phyloP scores from a whole-genome alignment of 2,329 filamentous ascomycete genomes.

The Falciphora oryzae region DNA sequence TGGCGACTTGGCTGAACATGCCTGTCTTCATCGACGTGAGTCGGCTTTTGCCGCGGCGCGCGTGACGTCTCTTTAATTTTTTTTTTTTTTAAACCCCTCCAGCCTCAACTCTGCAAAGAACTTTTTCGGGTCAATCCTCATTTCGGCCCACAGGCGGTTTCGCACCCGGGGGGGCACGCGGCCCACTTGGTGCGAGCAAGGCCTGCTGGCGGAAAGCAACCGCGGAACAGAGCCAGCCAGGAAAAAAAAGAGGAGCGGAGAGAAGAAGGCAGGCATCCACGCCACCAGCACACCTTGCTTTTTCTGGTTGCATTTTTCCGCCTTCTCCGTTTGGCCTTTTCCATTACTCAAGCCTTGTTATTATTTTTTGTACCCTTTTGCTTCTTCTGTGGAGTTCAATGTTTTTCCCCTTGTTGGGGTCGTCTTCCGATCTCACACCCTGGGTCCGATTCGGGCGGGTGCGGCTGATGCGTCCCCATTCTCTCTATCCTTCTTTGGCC shows the following conservation, averaged over 20 bases:
- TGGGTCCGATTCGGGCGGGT: too few species aligned
- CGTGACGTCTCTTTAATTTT: neutral
- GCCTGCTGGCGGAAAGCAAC: too few species aligned
- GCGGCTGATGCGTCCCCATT: neutral
- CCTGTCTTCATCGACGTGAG: neutral
- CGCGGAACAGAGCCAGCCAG: neutral
- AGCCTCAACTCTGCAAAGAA: neutral
- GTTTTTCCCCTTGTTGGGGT: neutral
- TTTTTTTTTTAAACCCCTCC: too few species aligned
- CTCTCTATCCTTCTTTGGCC: constrained; percentile 1
- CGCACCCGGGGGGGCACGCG: too few species aligned
- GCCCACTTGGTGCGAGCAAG: neutral
- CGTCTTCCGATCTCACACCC: too few species aligned
- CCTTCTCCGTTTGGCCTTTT: neutral
- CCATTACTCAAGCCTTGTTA: neutral
- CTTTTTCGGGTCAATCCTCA: neutral
- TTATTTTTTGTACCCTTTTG: constrained; percentile 2
- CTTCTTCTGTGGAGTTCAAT: neutral
- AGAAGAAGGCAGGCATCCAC: too few species aligned
- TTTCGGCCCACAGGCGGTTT: neutral
- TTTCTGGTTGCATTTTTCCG: neutral
- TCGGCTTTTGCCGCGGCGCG: too few species aligned
- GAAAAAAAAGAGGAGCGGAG: too few species aligned
- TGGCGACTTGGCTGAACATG: too few species aligned
- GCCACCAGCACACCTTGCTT: neutral